A percentile compares a stretch with the other conserved stretches of the same genome.
Conservation (phyloP, 352 stramenopile species). For the Pythium phragmiticola region DNA sequence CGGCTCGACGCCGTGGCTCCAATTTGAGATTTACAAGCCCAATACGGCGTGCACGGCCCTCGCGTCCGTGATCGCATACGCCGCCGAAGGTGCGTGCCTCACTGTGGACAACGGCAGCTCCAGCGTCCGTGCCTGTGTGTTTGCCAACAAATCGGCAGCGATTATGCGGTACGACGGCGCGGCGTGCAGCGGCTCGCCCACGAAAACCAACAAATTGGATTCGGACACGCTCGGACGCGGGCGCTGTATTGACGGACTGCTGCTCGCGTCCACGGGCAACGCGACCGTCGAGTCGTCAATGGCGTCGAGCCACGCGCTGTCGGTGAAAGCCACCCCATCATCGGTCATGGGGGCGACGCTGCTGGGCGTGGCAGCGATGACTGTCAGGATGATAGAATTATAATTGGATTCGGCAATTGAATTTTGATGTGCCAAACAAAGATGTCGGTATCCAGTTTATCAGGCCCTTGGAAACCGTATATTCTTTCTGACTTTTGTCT, state of each 20-base stretch:
- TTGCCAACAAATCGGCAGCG: slow-evolving; percentile 31
- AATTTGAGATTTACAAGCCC: slow-evolving; percentile 25
- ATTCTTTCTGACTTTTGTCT: neutral
- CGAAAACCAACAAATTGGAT: slow-evolving; percentile 30
- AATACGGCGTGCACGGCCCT: slow-evolving; percentile 27
- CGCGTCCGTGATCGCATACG: slow-evolving; percentile 37
- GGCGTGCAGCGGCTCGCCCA: slow-evolving; percentile 31
- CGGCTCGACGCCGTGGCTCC: slow-evolving; percentile 12
- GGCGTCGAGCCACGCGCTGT: neutral
- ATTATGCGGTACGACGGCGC: slow-evolving; percentile 36
- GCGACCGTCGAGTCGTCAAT: neutral
- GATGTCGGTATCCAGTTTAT: neutral
- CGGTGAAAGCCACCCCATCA: neutral
- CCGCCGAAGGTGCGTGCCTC: slow-evolving; percentile 44
- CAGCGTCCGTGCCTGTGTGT: slow-evolving; percentile 36
- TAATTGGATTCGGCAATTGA: neutral
- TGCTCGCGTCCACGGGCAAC: slow-evolving; percentile 15
- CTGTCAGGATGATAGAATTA: neutral
- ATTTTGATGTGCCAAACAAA: neutral
- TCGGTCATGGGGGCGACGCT: neutral
- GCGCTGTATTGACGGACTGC: slow-evolving; percentile 9
- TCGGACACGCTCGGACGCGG: neutral
- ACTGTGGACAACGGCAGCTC: slow-evolving; percentile 38
- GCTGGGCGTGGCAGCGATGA: neutral
- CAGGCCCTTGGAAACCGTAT: neutral